Base-by-base conservation (phyloP, 2,329 filamentous ascomycete genomes). In the Penicillium vulpinum region DNA sequence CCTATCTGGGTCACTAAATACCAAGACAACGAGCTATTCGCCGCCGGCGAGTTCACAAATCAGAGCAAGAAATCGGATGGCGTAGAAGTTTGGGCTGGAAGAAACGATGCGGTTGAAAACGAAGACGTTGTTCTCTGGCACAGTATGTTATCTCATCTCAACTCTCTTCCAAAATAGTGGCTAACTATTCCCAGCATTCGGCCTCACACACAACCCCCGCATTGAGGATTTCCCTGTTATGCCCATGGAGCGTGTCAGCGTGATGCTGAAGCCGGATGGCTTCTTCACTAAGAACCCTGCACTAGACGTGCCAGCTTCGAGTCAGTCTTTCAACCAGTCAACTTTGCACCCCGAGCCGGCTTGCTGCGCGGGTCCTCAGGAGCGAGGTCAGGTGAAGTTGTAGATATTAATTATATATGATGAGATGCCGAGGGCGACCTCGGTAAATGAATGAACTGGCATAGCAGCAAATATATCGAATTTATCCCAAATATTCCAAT, bases 211-310 rank as follows among this genome's bases (percentile, higher is more conserved):
- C 60, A 83, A 87, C 38, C 84, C 85, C 0, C 75, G 85, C 2
- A 78, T 84, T 26, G 86, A 88, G 65, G 86, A 88, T 64, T 88
- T 87, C 73, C 85, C 85, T 0, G 83, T 88, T 28, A 88, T 88
- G 86, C 86, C 85, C 0, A 79, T 80, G 60, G 86, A 88, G 66
- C 71, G 75, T 5, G 70, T 78, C 41, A 77, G 74, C 40, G 76
- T 82, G 10, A 75, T 73, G 64, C 66, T 83, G 24, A 77, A 77
- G 62, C 79, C 80, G 7, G 77, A 78, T 58, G 79, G 80, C 5
- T 82, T 82, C 70, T 81, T 81, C 61, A 74, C 75, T 5, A 77
- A 75, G 69, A 82, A 81, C 58, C 80, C 80, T 0, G 78, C 78
- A 4, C 61, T 82, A 38, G 77, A 80, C 63, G 77, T 80, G 5